Evolutionary conservation across 192 early-diverging fungal genomes (phyloP).

Genomic region (Martensiomyces pterosporus): DNA sequence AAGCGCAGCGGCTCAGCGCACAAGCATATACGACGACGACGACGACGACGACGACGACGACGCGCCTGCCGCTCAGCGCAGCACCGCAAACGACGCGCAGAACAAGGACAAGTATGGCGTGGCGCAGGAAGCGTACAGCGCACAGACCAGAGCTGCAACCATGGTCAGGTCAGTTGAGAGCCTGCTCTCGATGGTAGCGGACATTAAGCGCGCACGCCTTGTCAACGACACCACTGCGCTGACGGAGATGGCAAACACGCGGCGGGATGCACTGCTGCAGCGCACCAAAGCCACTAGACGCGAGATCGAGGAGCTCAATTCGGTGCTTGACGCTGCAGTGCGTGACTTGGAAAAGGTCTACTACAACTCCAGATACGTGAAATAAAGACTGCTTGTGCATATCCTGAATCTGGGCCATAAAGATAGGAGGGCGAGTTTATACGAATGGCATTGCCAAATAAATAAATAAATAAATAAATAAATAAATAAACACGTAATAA

Average conservation of each 20-base stretch:
- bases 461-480: background rate
- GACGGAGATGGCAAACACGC: conserved; percentile 28
- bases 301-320: conserved; percentile 32
- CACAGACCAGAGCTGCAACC: conserved; percentile 41
- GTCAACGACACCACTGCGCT: conserved; percentile 41
- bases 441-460: conserved; percentile 1
- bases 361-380: conserved; percentile 42
- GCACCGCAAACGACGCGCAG: conserved; percentile 11
- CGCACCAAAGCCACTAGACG: conserved; percentile 13
- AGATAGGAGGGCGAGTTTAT: too few relatives aligned
- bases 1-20: background rate
- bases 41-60: background rate
- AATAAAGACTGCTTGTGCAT: background rate
- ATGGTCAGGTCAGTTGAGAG: conserved; percentile 50
- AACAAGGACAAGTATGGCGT: conserved; percentile 47
- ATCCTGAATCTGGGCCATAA: too few relatives aligned
- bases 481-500: background rate
- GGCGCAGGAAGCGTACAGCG: conserved; percentile 47
- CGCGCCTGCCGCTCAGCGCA: background rate
- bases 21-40: conserved; percentile 3
- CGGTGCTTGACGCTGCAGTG: conserved; percentile 35
- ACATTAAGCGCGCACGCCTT: conserved; percentile 40
- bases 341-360: conserved; percentile 45
- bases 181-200: conserved; percentile 44
- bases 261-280: conserved; percentile 23